Evolutionary conservation across 352 stramenopile genomes (phyloP).

Genomic region (Hyaloperonospora brassicae): DNA sequence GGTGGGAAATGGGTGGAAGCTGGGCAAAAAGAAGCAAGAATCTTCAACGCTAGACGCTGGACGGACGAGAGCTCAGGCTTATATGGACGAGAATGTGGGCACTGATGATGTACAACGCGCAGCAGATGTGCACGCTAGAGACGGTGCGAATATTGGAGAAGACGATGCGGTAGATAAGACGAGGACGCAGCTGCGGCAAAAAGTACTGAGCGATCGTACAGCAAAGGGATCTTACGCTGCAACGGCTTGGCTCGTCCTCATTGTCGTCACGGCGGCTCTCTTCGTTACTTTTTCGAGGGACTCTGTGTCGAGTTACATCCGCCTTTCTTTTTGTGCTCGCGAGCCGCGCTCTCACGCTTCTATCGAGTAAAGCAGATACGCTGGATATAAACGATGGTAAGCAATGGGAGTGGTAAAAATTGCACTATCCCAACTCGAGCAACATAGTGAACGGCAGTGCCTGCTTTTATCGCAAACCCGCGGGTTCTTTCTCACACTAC

Average conservation of each 20-base stretch:
- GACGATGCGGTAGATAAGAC: conserved; percentile 24
- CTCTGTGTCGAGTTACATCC: conserved; percentile 43
- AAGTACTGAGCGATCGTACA: conserved; percentile 26
- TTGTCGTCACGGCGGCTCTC: conserved; percentile 40
- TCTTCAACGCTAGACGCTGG: conserved; percentile 10
- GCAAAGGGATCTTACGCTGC: conserved; percentile 25
- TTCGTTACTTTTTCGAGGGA: conserved; percentile 71
- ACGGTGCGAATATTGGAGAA: conserved; percentile 34
- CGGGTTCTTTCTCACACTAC: no score
- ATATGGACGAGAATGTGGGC: conserved; percentile 28
- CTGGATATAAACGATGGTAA: no score
- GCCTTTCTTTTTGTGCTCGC: conserved; percentile 18
- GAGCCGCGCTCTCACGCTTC: conserved; percentile 19
- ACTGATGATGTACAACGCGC: conserved; percentile 21
- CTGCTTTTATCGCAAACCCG: no score
- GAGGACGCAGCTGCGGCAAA: conserved; percentile 38
- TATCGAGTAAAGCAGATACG: conserved; percentile 15
- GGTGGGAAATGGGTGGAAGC: conserved; percentile 42
- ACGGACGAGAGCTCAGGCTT: conserved; percentile 12
- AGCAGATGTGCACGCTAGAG: conserved; percentile 34
- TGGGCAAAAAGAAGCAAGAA: conserved; percentile 12
- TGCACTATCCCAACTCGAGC: no score
- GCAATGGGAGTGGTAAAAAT: no score
- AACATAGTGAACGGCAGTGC: no score
- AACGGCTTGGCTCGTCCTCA: conserved; percentile 44